Evolutionary conservation across 495 filamentous ascomycete species (phyloP), one percentile per base, ranked within the genome.

Genomic region (Clohesyomyces aquaticus): DNA sequence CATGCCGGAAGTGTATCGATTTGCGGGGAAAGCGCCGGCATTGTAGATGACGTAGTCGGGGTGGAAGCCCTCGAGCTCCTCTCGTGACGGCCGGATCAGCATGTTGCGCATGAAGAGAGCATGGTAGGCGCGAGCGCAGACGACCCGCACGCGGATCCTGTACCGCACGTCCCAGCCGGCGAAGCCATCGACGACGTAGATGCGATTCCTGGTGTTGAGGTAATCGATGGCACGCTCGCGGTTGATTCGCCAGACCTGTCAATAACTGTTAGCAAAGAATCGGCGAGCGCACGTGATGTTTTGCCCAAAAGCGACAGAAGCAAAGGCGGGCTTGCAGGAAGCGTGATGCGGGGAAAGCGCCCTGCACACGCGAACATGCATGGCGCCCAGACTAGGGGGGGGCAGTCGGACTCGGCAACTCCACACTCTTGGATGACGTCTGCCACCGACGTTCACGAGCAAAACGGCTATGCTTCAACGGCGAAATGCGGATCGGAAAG

Each of bases 101-200:
- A 98, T 98, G 83, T 98, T 98, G 71, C 95, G 91, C 94, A 98
- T 98, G 90, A 98, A 98, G 62, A 98, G 85, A 66, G 94, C 94
- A 84, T 98, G 94, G 84, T 98, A 98, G 78, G 94, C 94, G 76
- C 94, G 90, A 65, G 94, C 94, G 80, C 94, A 98, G 75, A 98
- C 91, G 64, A 98, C 93, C 68, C 94, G 95, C 72, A 98, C 94
- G 71, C 87, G 89, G 81, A 98, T 98, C 61, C 92, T 85, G 84
- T 98, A 98, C 74, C 93, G 91, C 83, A 95, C 88, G 71, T 98
- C 94, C 94, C 94, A 98, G 71, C 94, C 94, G 63, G 94, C 94
- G 76, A 87, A 98, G 64, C 94, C 94, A 79, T 98, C 94, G 63
- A 98, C 81, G 62, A 98, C 94, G 78, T 98, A 98, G 80, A 98